Base-by-base conservation (phyloP, 768 basidiomycete species). In the Kwoniella dejecticola region DNA sequence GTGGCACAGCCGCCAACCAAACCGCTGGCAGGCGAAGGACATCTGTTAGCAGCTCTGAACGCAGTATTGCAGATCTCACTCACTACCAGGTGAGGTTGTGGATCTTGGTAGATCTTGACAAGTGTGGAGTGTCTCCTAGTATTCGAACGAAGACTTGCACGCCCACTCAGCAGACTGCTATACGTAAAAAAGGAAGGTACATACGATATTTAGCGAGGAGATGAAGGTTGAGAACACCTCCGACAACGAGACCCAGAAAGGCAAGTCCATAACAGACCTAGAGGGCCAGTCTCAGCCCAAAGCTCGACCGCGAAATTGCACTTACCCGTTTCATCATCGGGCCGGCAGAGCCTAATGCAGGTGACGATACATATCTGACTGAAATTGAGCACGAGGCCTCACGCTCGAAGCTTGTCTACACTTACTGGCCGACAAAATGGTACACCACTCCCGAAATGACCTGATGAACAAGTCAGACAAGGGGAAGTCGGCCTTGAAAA, bases 321-420 rank as follows among this genome's bases (percentile, higher is more conserved):
- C n/a, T n/a, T n/a, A 78, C 67, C 59, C 70, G 70, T 57, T 72
- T 71, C 47, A 77, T 47, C 7, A 76, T 30, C 0, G 64, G 53
- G 12, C 77, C 76, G 19, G 76, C 77, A 2, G 67, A 68, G 0
- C 76, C 73, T 3, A 79, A 67, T 26, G 77, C 76, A 12, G 77
- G 77, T 0, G 71, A 74, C 17, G 77, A 66, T 57, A 79, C 69
- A 58, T 71, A 72, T 47, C n/a, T n/a, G n/a, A n/a, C n/a, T n/a
- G n/a, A n/a, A n/a, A n/a, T n/a, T n/a, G n/a, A n/a, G n/a, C n/a
- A n/a, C n/a, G n/a, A n/a, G n/a, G n/a, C n/a, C n/a, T n/a, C n/a
- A n/a, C n/a, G n/a, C n/a, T n/a, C n/a, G n/a, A n/a, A n/a, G n/a
- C n/a, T n/a, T n/a, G n/a, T n/a, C n/a, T n/a, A n/a, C n/a, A n/a